Percentiles rank a stretch among this genome's conserved stretches.
Conservation (phyloP, 768 basidiomycete genomes). For the Tylopilus vinaceipallidus region DNA sequence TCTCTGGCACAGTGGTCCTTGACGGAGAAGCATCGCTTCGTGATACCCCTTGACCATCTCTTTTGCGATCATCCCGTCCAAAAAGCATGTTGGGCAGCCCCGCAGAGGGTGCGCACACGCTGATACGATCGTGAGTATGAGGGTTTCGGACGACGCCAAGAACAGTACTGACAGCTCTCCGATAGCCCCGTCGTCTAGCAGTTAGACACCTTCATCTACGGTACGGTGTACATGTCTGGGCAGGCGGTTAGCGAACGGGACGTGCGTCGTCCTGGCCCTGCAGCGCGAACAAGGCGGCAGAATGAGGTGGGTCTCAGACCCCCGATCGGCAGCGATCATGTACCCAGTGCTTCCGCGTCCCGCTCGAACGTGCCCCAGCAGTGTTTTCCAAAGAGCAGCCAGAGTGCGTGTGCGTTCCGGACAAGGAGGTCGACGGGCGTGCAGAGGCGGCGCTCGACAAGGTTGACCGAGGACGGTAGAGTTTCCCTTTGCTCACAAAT, state of each 20-base stretch:
- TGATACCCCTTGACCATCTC: conserved; percentile 97
- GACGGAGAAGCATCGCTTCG: conserved; percentile 91
- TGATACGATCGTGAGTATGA: conserved; percentile 30
- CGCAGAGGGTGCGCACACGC: conserved; percentile 75
- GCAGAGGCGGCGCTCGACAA: conserved; percentile 50
- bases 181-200: conserved; percentile 57
- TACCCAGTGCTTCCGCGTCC: conserved; percentile 52
- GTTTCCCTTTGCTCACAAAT: too few relatives aligned
- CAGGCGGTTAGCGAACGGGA: conserved; percentile 51
- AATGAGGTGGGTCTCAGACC: conserved; percentile 57
- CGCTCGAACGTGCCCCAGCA: conserved; percentile 60
- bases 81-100: conserved; percentile 87
- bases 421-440: conserved; percentile 65
- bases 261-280: conserved; percentile 27
- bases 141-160: background rate
- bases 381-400: conserved; percentile 58
- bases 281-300: conserved; percentile 51
- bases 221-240: conserved; percentile 48
- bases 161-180: conserved; percentile 71
- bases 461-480: too few relatives aligned
- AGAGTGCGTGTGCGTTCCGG: conserved; percentile 75
- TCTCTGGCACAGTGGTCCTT: conserved; percentile 84
- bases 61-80: conserved; percentile 93
- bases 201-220: conserved; percentile 45
- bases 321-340: background rate